phyloP scores from a whole-genome alignment of 139 green algal species.

The Coccomyxa sp. region DNA sequence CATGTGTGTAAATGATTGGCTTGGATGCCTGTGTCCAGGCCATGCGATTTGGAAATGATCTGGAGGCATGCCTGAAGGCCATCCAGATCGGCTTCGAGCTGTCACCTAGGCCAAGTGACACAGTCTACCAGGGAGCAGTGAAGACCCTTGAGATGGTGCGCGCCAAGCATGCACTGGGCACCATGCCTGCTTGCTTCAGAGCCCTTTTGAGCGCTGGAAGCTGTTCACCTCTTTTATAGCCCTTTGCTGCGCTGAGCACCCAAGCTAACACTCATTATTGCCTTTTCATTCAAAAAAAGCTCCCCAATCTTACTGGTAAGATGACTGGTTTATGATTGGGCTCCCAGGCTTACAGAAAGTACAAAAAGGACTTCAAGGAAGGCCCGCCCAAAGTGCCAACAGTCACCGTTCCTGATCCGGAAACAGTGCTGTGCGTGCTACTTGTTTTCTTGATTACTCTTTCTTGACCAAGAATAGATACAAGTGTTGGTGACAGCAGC shows the following conservation, averaged over 20 bases:
- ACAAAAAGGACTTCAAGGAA: conserved; percentile 16
- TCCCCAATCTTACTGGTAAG: neutral
- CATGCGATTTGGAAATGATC: conserved; percentile 40
- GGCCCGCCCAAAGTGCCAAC: neutral
- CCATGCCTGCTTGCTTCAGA: neutral
- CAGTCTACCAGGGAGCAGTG: conserved; percentile 7
- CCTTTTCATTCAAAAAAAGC: neutral
- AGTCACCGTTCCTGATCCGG: conserved; percentile 3
- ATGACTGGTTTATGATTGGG: neutral
- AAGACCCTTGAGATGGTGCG: conserved; percentile 1
- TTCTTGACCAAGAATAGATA: neutral
- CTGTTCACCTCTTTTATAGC: conserved; percentile 6
- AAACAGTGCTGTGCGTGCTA: neutral
- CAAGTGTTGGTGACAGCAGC: neutral
- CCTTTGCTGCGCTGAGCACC: neutral
- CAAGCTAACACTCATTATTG: neutral
- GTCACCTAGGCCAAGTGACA: neutral
- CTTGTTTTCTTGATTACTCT: neutral
- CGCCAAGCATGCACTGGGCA: neutral
- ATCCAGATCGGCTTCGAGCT: conserved; percentile 37
- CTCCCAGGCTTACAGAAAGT: conserved; percentile 26
- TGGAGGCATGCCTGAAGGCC: conserved; percentile 22
- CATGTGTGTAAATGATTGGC: too few species aligned
- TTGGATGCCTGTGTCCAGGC: neutral
- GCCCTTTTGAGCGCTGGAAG: neutral